Evolutionary conservation across 805 yeast species (phyloP).

Genomic region (Nakazawaea anatomiae): DNA sequence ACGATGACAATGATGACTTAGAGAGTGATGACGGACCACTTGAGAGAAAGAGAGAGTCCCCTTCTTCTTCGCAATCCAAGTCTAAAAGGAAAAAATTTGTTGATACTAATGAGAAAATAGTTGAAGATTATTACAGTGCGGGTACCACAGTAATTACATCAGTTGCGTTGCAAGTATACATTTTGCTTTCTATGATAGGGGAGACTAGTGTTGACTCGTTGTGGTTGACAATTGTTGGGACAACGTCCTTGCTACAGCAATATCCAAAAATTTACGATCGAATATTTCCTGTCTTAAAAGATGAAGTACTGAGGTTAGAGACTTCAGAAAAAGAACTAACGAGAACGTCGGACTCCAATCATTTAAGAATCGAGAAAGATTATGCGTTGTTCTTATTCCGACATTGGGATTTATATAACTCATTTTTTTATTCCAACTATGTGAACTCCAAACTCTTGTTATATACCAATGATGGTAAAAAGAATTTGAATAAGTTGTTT

Average conservation of each 20-base stretch:
- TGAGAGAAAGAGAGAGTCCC: constrained; percentile 26
- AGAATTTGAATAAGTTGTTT: constrained; percentile 80
- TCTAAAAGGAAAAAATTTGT: constrained; percentile 35
- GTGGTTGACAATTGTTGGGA: constrained; percentile 89
- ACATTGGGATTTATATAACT: constrained; percentile 90
- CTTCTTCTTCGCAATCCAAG: constrained; percentile 21
- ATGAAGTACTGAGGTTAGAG: constrained; percentile 72
- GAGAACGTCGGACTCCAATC: constrained; percentile 25
- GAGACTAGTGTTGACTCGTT: constrained; percentile 64
- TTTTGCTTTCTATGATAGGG: constrained; percentile 74
- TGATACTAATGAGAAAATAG: constrained; percentile 40
- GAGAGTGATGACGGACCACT: constrained; percentile 24
- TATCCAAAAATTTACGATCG: constrained; percentile 72
- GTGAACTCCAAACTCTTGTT: constrained; percentile 81
- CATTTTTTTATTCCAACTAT: constrained; percentile 86
- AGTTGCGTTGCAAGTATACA: constrained; percentile 71
- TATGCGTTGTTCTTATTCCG: constrained; percentile 80
- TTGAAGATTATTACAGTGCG: constrained; percentile 75
- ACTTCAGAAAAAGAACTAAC: constrained; percentile 29
- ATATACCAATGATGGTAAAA: constrained; percentile 91
- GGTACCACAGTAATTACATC: constrained; percentile 79
- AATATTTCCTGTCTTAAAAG: constrained; percentile 67
- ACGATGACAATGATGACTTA: constrained; percentile 24
- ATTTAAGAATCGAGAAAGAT: constrained; percentile 69
- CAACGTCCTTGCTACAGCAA: constrained; percentile 69